Percentiles rank a stretch among this genome's conserved stretches.
These are phyloP conservation scores for Wickerhamomyces mucosus DNA, from an alignment of 805 yeast genomes.

Conservation along the genomic window DNA sequence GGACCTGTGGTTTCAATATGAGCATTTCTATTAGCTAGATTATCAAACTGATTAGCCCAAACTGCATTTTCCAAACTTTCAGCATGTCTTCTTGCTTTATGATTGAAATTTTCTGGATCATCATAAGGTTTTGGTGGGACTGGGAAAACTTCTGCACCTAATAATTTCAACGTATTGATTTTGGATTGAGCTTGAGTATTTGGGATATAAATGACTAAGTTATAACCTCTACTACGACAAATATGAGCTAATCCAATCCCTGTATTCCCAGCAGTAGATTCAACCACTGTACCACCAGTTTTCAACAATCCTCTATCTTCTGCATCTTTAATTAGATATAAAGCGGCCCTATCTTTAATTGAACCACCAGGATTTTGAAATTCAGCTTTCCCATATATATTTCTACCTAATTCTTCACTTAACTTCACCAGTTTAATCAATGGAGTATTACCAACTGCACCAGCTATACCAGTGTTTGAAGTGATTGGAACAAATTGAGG, in stretches of 20 bases:
- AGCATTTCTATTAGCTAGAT: slow-evolving; percentile 78
- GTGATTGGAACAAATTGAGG: too few relatives aligned
- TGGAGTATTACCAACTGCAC: slow-evolving; percentile 93
- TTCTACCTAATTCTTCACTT: slow-evolving; percentile 52
- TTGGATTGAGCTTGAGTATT: slow-evolving; percentile 78
- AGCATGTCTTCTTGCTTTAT: slow-evolving; percentile 80
- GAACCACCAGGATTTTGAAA: slow-evolving; percentile 93
- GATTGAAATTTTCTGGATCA: slow-evolving; percentile 80
- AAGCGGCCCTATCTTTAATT: slow-evolving; percentile 85
- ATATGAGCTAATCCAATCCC: slow-evolving; percentile 84
- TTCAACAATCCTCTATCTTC: slow-evolving; percentile 53
- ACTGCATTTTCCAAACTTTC: slow-evolving; percentile 68
- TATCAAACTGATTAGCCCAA: slow-evolving; percentile 92
- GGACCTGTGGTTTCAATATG: slow-evolving; percentile 90
- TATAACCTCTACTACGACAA: slow-evolving; percentile 75
- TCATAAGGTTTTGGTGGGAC: slow-evolving; percentile 82
- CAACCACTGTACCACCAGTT: slow-evolving; percentile 82
- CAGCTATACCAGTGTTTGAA: slow-evolving; percentile 59
- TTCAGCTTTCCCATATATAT: slow-evolving; percentile 85
- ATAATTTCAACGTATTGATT: slow-evolving; percentile 58
- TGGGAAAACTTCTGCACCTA: slow-evolving; percentile 83
- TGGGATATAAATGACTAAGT: slow-evolving; percentile 85
- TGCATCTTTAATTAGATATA: slow-evolving; percentile 69
- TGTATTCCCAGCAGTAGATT: slow-evolving; percentile 95
- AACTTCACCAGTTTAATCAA: slow-evolving; percentile 51